These are phyloP conservation scores for Nannizziopsis barbatae DNA, from an alignment of 2,329 filamentous ascomycete genomes.

Conservation along the genomic window DNA sequence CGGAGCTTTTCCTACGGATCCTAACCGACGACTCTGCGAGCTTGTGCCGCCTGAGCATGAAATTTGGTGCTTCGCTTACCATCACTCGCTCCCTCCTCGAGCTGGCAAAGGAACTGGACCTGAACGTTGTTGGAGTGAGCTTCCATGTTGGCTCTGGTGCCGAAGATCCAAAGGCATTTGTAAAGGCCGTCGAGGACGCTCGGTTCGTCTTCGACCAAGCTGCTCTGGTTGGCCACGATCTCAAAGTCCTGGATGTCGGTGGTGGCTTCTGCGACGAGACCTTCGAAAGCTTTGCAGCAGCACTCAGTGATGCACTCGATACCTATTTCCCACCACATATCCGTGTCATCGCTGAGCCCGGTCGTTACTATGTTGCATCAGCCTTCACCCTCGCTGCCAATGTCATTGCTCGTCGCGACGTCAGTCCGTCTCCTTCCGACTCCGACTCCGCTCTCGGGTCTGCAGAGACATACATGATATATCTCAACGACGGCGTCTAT, in stretches of 20 bases:
- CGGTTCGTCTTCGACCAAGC: slow-evolving; percentile 82
- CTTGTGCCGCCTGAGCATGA: slow-evolving; percentile 88
- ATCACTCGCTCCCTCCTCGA: slow-evolving; percentile 64
- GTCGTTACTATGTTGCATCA: slow-evolving; percentile 85
- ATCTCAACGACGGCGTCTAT: slow-evolving; percentile 94
- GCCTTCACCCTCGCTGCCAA: slow-evolving; percentile 94
- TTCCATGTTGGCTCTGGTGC: slow-evolving; percentile 97
- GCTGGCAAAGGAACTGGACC: slow-evolving; percentile 66
- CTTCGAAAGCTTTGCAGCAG: slow-evolving; percentile 79
- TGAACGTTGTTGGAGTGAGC: slow-evolving; percentile 90
- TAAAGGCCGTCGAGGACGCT: slow-evolving; percentile 82
- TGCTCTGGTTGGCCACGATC: slow-evolving; percentile 59
- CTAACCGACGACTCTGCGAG: slow-evolving; percentile 91
- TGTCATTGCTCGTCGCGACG: slow-evolving; percentile 86
- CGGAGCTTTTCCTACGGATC: slow-evolving; percentile 88
- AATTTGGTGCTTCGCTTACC: slow-evolving; percentile 88
- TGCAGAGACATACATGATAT: slow-evolving; percentile 75
- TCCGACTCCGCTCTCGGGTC: slow-evolving; percentile 45
- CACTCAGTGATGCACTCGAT: slow-evolving; percentile 69
- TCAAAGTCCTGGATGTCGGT: slow-evolving; percentile 85
- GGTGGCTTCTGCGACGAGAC: slow-evolving; percentile 85
- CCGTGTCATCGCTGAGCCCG: slow-evolving; percentile 87
- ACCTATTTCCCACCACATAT: slow-evolving; percentile 75
- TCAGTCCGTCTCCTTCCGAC: slow-evolving; percentile 30
- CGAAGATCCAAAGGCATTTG: slow-evolving; percentile 81